Conservation (phyloP, 1,284 basidiomycete genomes). For the Tranzscheliella williamsii region DNA sequence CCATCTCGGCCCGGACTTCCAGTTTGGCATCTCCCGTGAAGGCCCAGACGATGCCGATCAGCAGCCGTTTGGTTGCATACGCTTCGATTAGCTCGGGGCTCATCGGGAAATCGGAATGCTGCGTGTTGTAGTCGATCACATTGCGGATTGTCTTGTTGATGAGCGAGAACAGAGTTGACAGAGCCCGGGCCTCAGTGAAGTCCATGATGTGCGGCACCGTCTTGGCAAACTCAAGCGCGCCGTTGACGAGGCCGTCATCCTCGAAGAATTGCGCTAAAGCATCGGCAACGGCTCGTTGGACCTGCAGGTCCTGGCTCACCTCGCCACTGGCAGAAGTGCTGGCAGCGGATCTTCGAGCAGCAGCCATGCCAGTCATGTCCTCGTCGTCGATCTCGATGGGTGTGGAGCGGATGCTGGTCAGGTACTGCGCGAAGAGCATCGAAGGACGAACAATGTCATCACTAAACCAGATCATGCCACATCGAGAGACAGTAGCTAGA, state of each 20-base stretch:
- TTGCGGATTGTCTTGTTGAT: slow-evolving; percentile 95
- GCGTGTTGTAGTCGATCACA: slow-evolving; percentile 89
- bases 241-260: slow-evolving; percentile 73
- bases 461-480: slow-evolving; percentile 99
- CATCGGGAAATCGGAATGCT: slow-evolving; percentile 93
- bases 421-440: slow-evolving; percentile 91
- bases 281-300: slow-evolving; percentile 77
- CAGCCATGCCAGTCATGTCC: slow-evolving; percentile 62
- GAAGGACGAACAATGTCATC: slow-evolving; percentile 86
- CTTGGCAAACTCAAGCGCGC: slow-evolving; percentile 77
- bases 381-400: slow-evolving; percentile 92
- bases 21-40: slow-evolving; percentile 94
- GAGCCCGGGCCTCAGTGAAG: slow-evolving; percentile 85
- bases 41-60: slow-evolving; percentile 94
- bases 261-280: slow-evolving; percentile 66
- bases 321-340: slow-evolving; percentile 41
- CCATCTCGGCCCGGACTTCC: slow-evolving; percentile 84
- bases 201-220: slow-evolving; percentile 97
- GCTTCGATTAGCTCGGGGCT: slow-evolving; percentile 79
- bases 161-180: slow-evolving; percentile 94
- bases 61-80: slow-evolving; percentile 86
- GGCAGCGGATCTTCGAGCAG: slow-evolving; percentile 69
- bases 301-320: slow-evolving; percentile 68
- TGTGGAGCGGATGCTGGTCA: slow-evolving; percentile 74
- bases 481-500: slow-evolving; percentile 96